These are phyloP conservation scores for Eucalyptus sp. DNA, from an alignment of 345 rosid genomes.

Conservation along the genomic window DNA sequence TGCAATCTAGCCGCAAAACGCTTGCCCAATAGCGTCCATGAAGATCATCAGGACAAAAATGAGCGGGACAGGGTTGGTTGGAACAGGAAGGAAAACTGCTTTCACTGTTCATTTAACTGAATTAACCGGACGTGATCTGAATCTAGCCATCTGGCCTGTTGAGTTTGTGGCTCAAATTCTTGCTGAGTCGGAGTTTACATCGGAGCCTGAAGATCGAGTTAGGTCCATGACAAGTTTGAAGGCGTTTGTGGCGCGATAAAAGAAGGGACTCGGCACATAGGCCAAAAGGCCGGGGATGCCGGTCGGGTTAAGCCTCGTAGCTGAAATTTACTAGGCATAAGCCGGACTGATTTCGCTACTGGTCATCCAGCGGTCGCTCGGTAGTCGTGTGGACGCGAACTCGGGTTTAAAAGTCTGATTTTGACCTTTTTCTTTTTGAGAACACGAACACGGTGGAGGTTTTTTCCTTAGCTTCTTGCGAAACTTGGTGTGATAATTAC, in stretches of 20 bases:
- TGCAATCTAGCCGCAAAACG: neutral
- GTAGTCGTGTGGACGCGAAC: neutral
- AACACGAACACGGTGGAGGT: neutral
- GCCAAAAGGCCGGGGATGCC: neutral
- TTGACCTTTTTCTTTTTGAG: neutral
- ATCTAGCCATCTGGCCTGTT: neutral
- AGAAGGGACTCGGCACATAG: neutral
- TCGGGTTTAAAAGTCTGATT: neutral
- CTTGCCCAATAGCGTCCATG: neutral
- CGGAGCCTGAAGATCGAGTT: neutral
- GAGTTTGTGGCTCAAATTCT: neutral
- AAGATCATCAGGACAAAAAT: neutral
- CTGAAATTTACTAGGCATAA: neutral
- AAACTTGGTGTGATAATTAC: neutral
- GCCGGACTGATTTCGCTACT: neutral
- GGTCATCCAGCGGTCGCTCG: neutral
- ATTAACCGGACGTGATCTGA: neutral
- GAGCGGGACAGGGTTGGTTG: neutral
- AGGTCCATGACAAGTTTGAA: neutral
- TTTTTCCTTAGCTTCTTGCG: neutral
- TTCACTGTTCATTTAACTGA: neutral
- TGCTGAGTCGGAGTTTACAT: neutral
- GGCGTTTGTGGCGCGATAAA: neutral
- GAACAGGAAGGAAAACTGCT: neutral
- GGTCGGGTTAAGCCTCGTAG: neutral